Percentiles rank a stretch among this genome's conserved stretches.
Conservation (phyloP, 129 eudicot genomes). For the Artemisia argyi region DNA sequence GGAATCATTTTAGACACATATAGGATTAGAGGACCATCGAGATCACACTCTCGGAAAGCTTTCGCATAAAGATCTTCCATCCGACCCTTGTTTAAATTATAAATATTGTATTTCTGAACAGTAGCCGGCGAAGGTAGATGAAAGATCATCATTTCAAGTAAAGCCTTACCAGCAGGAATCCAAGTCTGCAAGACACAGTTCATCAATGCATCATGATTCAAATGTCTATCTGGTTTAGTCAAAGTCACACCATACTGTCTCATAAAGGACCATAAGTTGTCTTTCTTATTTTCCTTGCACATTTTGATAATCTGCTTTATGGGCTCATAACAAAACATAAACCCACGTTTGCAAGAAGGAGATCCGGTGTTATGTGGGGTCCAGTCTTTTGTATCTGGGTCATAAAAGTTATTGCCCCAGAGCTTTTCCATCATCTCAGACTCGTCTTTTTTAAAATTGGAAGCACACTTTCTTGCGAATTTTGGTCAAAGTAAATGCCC, state of each 20-base stretch:
- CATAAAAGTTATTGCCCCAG: too few relatives aligned
- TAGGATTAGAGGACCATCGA: constrained; percentile 70
- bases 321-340: constrained; percentile 56
- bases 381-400: too few relatives aligned
- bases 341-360: too few relatives aligned
- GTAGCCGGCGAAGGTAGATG: constrained; percentile 27
- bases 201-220: constrained; percentile 56
- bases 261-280: constrained; percentile 67
- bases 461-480: too few relatives aligned
- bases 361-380: too few relatives aligned
- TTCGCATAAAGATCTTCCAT: constrained; percentile 68
- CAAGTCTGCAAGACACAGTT: constrained; percentile 45
- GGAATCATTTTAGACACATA: constrained; percentile 40
- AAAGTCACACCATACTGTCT: too few relatives aligned
- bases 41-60: constrained; percentile 84
- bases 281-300: constrained; percentile 77
- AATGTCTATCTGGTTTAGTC: constrained; percentile 33
- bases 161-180: constrained; percentile 59
- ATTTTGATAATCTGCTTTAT: constrained; percentile 67
- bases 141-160: too few relatives aligned
- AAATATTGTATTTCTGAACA: constrained; percentile 71
- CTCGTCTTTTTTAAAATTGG: too few relatives aligned
- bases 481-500: too few relatives aligned
- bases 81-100: constrained; percentile 71
- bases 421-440: too few relatives aligned